Conservation (phyloP, 805 yeast species). For the Cyberlindnera japonica region DNA sequence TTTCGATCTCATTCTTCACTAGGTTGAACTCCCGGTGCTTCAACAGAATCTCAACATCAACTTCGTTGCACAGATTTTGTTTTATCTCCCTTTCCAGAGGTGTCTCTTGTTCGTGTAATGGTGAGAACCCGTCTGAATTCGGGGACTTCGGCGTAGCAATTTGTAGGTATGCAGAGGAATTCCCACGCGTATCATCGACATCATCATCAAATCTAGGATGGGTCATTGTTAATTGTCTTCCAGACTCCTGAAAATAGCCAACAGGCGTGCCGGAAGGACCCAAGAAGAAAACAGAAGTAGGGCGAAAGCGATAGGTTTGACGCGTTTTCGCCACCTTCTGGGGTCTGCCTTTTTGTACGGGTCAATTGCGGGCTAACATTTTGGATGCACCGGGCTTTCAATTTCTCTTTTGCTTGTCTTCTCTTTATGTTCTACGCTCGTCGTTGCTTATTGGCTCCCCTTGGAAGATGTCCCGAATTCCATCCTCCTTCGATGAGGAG, state of each 20-base stretch:
- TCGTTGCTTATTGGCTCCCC: too few species aligned
- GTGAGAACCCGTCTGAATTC: constrained; percentile 33
- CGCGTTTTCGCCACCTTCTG: not conserved
- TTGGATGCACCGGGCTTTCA: not conserved
- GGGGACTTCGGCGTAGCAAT: constrained; percentile 44
- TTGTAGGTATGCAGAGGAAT: constrained; percentile 28
- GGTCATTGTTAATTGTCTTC: too few species aligned
- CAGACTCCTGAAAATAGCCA: too few species aligned
- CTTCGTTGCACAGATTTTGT: constrained; percentile 38
- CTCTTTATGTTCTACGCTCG: too few species aligned
- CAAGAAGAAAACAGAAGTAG: too few species aligned
- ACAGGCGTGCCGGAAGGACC: too few species aligned
- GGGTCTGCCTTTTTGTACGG: not conserved
- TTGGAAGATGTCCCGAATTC: constrained; percentile 30
- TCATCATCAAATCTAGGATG: constrained; percentile 11
- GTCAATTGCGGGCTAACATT: not conserved
- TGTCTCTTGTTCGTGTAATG: constrained; percentile 18
- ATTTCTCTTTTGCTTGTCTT: too few species aligned
- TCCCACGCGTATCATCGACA: constrained; percentile 7
- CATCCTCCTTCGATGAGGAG: constrained; percentile 35
- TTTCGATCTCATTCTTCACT: constrained; percentile 50
- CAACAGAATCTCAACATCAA: constrained; percentile 56
- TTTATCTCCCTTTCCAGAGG: constrained; percentile 26
- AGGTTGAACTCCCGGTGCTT: constrained; percentile 53
- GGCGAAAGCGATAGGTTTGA: not conserved